Evolutionary conservation across 352 stramenopile genomes (phyloP).

Genomic region (Phytophthora fragariaefolia): DNA sequence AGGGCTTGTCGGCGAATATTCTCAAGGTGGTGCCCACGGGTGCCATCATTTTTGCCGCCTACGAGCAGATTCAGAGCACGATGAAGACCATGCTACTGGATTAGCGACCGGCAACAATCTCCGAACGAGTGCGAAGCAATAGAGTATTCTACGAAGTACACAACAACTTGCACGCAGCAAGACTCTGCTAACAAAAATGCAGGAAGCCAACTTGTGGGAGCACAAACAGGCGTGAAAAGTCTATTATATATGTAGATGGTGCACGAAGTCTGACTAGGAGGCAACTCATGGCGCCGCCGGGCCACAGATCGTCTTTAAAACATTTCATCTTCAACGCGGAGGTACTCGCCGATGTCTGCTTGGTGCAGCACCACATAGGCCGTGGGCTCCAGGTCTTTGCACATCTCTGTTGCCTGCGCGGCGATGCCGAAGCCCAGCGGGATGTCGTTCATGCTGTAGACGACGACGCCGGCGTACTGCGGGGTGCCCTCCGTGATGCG

Average conservation of each 20-base stretch:
- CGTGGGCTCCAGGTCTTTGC: conserved; percentile 96
- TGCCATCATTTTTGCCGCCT: conserved; percentile 94
- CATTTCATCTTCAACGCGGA: conserved; percentile 98
- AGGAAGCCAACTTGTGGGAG: conserved; percentile 18
- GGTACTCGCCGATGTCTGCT: conserved; percentile 99
- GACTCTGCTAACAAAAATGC: conserved; percentile 14
- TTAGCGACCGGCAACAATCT: conserved; percentile 26
- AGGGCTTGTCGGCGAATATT: conserved; percentile 95
- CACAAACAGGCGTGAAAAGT: conserved; percentile 50
- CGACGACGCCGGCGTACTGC: conserved; percentile 98
- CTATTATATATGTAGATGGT: conserved; percentile 63
- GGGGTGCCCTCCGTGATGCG: conserved; percentile 98
- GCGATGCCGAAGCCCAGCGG: conserved; percentile 98
- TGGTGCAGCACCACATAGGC: conserved; percentile 99
- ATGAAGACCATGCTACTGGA: conserved; percentile 61
- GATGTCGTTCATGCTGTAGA: conserved; percentile 99
- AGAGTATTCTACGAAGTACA: conserved; percentile 32
- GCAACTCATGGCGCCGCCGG: not conserved
- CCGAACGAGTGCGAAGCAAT: conserved; percentile 30
- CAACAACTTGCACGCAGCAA: conserved; percentile 23
- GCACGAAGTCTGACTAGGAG: conserved; percentile 25
- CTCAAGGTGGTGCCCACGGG: conserved; percentile 96
- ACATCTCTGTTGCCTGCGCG: conserved; percentile 95
- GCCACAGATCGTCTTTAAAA: conserved; percentile 76
- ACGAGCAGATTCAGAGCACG: conserved; percentile 80